Evolutionary conservation across 192 early-diverging fungal genomes (phyloP), one percentile per base, ranked within the genome.

Genomic region (Spizellomyces punctatus): DNA sequence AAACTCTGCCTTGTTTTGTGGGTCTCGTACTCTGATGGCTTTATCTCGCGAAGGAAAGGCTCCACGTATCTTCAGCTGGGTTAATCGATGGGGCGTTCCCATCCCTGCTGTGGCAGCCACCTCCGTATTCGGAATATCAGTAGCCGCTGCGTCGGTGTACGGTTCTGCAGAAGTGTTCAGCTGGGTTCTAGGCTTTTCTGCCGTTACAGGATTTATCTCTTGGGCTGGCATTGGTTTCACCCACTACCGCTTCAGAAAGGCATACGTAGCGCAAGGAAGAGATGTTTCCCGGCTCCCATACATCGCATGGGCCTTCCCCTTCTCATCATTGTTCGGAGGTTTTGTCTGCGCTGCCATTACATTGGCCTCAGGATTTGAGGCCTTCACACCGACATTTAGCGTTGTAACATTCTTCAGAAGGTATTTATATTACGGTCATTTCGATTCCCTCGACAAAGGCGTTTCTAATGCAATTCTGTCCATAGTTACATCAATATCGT

Each of bases 1-100:
- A 61, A 93, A 92, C 80, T 92, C 91, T 21, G 83, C 88, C 17
- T 77, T 93, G 44, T 93, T 90, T 76, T 89, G 89, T 10, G 85
- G 82, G 5, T 88, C 87, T 10, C 75, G 92, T 27, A 89, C 88
- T 8, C 64, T 93, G 14, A 85, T 82, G 69, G 81, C 83, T 73
- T 67, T 92, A 10, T 82, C 90, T 14, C 72, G 70, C 14, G 85
- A 91, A 63, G 85, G 88, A 57, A 81, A 88, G 61, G 92, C 90
- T 5, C 91, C 91, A 5, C 52, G 68, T 5, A 52, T 86, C 68
- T 83, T 93, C 61, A 69, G 60, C 10, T 73, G 74, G 9, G 73
- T 76, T 65, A 77, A 64, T 58, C 48, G 50, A 10, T 61, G 80
- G 19, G 92, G 92, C 50, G 83, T 93, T 10, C 92, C 92, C 0